These are phyloP conservation scores for Blepharisma undulans DNA, from an alignment of 169 alveolate species.

Conservation along the genomic window DNA sequence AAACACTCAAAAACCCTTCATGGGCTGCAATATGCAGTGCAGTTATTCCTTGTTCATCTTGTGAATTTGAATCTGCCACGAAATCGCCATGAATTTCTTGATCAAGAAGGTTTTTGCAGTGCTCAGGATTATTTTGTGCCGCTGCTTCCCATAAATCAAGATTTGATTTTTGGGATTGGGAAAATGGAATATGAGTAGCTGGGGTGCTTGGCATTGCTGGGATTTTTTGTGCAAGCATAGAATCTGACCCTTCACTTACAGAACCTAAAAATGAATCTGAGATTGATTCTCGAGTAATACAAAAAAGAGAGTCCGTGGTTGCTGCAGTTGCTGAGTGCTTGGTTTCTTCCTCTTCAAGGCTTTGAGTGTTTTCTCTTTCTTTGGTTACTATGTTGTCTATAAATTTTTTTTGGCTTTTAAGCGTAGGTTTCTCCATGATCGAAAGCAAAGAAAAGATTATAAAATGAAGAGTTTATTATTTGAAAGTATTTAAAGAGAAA, in stretches of 20 bases:
- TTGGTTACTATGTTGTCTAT: background rate
- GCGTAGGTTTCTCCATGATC: background rate
- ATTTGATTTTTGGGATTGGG: background rate
- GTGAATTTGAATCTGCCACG: background rate
- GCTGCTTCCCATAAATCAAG: conserved; percentile 24
- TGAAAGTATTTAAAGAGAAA: background rate
- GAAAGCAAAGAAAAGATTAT: background rate
- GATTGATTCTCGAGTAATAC: background rate
- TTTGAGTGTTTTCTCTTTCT: background rate
- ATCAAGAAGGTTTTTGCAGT: background rate
- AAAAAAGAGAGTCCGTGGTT: background rate
- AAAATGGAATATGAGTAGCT: background rate
- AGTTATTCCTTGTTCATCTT: conserved; percentile 7
- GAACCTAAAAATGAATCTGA: background rate
- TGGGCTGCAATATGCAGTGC: conserved; percentile 55
- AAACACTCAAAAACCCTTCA: conserved; percentile 29
- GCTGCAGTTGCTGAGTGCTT: background rate
- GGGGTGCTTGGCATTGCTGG: background rate
- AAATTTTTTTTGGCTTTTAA: background rate
- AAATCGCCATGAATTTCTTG: background rate
- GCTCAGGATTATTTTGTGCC: background rate
- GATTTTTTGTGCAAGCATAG: conserved; percentile 21
- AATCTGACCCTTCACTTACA: conserved; percentile 1
- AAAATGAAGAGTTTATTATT: background rate
- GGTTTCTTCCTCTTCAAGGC: background rate